phyloP scores from a whole-genome alignment of 106 monocot species.

The Chionographis japonica region DNA sequence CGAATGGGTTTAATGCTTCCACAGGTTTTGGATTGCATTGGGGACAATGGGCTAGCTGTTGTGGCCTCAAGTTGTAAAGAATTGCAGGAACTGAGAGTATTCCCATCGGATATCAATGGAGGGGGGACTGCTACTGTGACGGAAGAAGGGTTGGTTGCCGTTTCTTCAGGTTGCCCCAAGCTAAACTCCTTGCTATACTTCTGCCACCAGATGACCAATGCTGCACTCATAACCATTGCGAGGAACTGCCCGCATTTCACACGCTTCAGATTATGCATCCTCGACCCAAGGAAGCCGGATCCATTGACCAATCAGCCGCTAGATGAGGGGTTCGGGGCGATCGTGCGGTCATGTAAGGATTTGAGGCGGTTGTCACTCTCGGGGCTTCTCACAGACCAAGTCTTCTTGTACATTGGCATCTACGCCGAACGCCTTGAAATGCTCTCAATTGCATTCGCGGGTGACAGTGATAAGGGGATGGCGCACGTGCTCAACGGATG shows the following conservation, averaged over 20 bases:
- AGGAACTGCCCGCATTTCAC: constrained; percentile 30
- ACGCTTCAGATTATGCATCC: constrained; percentile 31
- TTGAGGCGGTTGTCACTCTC: constrained; percentile 28
- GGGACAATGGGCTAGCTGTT: constrained; percentile 27
- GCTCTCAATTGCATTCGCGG: constrained; percentile 42
- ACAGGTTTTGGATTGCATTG: constrained; percentile 39
- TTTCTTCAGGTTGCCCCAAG: constrained; percentile 31
- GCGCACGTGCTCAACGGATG: constrained; percentile 30
- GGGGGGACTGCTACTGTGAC: constrained; percentile 10
- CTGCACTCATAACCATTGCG: constrained; percentile 24
- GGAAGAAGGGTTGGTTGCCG: constrained; percentile 28
- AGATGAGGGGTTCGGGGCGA: constrained; percentile 46
- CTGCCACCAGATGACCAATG: constrained; percentile 45
- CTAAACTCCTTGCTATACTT: constrained; percentile 35
- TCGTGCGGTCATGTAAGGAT: constrained; percentile 25
- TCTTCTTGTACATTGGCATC: constrained; percentile 39
- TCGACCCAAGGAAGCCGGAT: constrained; percentile 31
- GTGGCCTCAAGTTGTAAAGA: constrained; percentile 36
- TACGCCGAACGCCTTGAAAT: constrained; percentile 37
- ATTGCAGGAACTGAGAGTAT: constrained; percentile 35
- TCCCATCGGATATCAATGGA: constrained; percentile 15
- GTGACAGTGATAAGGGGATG: constrained; percentile 38
- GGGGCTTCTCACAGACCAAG: constrained; percentile 33
- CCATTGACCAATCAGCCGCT: constrained; percentile 15
- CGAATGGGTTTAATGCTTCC: background rate